Evolutionary conservation across 164 flowering plant genomes (phyloP).

Genomic region (Pachysandra terminalis): DNA sequence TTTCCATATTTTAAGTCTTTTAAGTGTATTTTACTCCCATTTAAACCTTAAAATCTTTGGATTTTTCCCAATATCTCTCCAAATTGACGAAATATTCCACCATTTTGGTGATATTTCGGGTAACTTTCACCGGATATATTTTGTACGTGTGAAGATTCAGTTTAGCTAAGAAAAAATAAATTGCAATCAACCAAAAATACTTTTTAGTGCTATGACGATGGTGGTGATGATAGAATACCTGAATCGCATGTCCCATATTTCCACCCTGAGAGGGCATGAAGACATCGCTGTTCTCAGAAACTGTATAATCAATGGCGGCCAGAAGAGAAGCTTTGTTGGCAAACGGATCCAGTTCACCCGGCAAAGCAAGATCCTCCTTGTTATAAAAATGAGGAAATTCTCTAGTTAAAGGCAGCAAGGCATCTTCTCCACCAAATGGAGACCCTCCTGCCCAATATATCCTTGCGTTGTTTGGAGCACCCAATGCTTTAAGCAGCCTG

Average conservation of each 20-base stretch:
- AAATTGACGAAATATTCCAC: too few relatives aligned
- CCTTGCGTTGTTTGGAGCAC: conserved; percentile 73
- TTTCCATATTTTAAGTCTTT: too few relatives aligned
- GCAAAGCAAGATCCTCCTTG: conserved; percentile 84
- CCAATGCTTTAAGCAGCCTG: conserved; percentile 93
- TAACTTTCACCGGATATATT: too few relatives aligned
- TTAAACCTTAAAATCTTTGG: too few relatives aligned
- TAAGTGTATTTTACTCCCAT: too few relatives aligned
- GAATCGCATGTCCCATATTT: conserved; percentile 94
- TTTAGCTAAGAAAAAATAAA: background rate
- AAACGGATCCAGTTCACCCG: conserved; percentile 82
- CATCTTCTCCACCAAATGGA: conserved; percentile 86
- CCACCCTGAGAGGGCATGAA: conserved; percentile 99
- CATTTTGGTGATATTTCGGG: too few relatives aligned
- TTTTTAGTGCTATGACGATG: background rate
- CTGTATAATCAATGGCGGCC: conserved; percentile 90
- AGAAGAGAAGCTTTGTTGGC: conserved; percentile 66
- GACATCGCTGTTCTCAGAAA: conserved; percentile 79
- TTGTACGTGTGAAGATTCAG: too few relatives aligned
- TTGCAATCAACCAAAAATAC: background rate
- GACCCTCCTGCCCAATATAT: conserved; percentile 96
- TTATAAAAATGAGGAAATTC: conserved; percentile 83
- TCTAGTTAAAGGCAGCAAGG: conserved; percentile 57
- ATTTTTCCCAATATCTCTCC: too few relatives aligned
- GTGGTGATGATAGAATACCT: conserved; percentile 43